Evolutionary conservation across 176 grass and related monocot genomes (phyloP).

Genomic region (Elaeis guineensis): DNA sequence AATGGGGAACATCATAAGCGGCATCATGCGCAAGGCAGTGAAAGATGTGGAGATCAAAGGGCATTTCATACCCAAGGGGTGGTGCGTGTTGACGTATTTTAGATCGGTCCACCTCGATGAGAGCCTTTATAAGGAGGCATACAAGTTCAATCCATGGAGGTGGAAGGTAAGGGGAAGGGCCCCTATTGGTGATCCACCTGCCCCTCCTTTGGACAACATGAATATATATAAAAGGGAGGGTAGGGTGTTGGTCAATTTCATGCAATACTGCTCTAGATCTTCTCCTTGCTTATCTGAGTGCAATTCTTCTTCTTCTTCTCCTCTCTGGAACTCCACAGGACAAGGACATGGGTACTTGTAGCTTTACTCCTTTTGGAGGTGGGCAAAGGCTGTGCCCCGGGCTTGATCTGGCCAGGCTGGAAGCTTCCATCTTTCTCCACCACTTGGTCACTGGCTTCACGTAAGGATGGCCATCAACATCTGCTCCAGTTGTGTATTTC

Average conservation of each 20-base stretch:
- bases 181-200: not conserved
- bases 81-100: slow-evolving; percentile 90
- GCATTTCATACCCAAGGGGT: slow-evolving; percentile 86
- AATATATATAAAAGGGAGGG: too few relatives aligned
- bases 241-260: slow-evolving; percentile 5
- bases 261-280: not conserved
- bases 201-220: not conserved
- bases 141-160: slow-evolving; percentile 94
- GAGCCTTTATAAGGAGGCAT: slow-evolving; percentile 52
- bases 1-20: slow-evolving; percentile 81
- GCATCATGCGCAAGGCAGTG: slow-evolving; percentile 93
- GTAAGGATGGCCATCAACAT: slow-evolving; percentile 32
- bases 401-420: slow-evolving; percentile 93
- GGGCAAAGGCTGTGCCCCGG: slow-evolving; percentile 97
- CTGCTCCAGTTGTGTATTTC: too few relatives aligned
- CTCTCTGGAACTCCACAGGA: slow-evolving; percentile 39
- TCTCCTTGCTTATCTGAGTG: not conserved
- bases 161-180: slow-evolving; percentile 60
- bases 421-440: slow-evolving; percentile 97
- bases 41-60: slow-evolving; percentile 79
- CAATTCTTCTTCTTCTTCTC: slow-evolving; percentile 4
- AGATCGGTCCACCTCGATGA: slow-evolving; percentile 82
- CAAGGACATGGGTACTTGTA: slow-evolving; percentile 62
- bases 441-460: slow-evolving; percentile 95
- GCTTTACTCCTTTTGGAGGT: slow-evolving; percentile 93